Evolutionary conservation across 768 basidiomycete genomes (phyloP).

Genomic region (Leucosporidium yakuticum): DNA sequence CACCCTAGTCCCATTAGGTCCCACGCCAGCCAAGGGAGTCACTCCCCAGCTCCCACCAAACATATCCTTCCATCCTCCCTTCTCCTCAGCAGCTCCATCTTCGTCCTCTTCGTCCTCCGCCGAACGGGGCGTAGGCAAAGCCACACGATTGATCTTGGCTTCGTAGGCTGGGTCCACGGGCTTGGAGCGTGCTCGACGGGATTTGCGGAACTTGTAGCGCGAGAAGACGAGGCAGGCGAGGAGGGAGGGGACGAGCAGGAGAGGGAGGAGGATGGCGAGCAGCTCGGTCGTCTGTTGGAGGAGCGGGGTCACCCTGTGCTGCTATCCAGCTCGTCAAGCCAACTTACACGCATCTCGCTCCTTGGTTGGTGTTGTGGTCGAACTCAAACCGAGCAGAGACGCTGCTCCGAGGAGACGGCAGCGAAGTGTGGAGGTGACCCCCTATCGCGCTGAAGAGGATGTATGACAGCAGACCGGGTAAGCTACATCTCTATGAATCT

Average conservation of each 20-base stretch:
- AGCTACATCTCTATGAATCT: background rate
- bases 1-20: slow-evolving; percentile 1
- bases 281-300: no score
- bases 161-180: background rate
- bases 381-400: no score
- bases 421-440: background rate
- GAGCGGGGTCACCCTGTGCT: no score
- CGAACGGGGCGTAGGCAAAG: no score
- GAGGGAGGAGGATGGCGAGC: no score
- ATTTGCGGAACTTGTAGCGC: background rate
- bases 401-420: background rate
- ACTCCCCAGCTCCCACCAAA: background rate
- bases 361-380: no score
- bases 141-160: background rate
- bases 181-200: background rate
- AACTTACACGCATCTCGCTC: no score
- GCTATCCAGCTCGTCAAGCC: no score
- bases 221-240: background rate
- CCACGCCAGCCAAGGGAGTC: background rate
- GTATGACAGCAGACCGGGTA: background rate
- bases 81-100: no score
- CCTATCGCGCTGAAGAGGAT: background rate
- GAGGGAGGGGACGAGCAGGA: no score
- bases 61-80: no score
- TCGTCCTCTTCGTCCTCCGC: no score